These are phyloP conservation scores for Annulohypoxylon bovei DNA, from an alignment of 495 filamentous ascomycete genomes.

Conservation along the genomic window DNA sequence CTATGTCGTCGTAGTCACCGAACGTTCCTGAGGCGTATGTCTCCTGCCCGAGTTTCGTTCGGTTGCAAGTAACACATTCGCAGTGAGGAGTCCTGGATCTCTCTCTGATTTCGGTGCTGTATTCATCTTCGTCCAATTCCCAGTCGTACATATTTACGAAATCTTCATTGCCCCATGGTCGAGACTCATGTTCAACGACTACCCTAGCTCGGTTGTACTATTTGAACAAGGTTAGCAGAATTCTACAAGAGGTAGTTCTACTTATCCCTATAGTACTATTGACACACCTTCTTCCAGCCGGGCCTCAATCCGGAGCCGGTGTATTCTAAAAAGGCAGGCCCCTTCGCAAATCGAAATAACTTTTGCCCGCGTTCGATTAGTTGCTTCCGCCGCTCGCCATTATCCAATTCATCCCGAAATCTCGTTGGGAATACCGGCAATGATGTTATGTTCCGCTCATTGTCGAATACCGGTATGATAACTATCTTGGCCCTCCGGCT, in stretches of 20 bases:
- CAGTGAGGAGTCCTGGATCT: constrained; percentile 11
- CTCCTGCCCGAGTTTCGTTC: not conserved
- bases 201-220: constrained; percentile 19
- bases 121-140: not conserved
- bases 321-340: constrained; percentile 12
- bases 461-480: not conserved
- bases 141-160: not conserved
- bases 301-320: constrained; percentile 11
- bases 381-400: not conserved
- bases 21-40: constrained; percentile 1
- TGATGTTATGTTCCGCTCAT: constrained; percentile 8
- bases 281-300: constrained; percentile 9
- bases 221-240: not conserved
- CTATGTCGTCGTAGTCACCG: constrained; percentile 7
- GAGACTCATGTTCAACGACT: constrained; percentile 16
- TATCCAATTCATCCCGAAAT: not conserved
- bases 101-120: constrained; percentile 6
- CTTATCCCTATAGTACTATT: not conserved
- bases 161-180: constrained; percentile 4
- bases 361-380: constrained; percentile 14
- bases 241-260: not conserved
- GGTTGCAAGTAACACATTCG: constrained; percentile 1
- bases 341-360: not conserved
- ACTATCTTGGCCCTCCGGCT: not conserved
- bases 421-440: constrained; percentile 14